Base-by-base conservation (phyloP, 2,329 filamentous ascomycete genomes). In the Paradendryphiella salina region DNA sequence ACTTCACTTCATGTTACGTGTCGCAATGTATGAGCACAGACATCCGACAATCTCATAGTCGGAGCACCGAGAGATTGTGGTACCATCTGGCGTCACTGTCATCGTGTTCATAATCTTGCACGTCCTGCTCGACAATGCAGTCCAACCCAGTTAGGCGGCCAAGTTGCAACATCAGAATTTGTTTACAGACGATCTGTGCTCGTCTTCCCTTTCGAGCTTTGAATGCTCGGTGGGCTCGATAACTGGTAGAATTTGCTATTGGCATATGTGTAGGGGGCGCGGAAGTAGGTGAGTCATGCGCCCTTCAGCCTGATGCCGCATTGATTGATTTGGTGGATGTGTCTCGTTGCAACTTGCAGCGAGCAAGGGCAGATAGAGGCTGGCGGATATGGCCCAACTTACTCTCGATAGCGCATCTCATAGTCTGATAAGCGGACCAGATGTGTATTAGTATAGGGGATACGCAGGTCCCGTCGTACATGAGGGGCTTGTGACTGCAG, bases 261-360 rank as follows among this genome's bases (percentile, higher is more conserved):
- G 47, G 47, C 47, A 50, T 34, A 14, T 49, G 33, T 49, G 26
- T 49, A 49, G 46, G 29, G 40, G 39, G 39, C 26, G 33, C 46
- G 17, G 28, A 35, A 20, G 21, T 44, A 14, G 8, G 28, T 23
- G 28, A 20, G 15, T 26, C 14, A 29, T 35, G 33, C 39, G 18
- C 23, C 46, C 26, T 49, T 49, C 46, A 49, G 47, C 47, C 47
- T 34, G n/a, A 50, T 50, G 47, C 47, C 47, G 15, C 31, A 6
- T 4, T 33, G 21, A 20, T 33, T 1, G 18, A 10, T 31, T 15
- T 33, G 31, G 8, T 15, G n/a, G n/a, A 7, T 33, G 6, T 13
- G 5, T 14, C 14, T 7, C 15, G 15, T 17, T 33, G 31, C 14
- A 15, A 10, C 5, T 14, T 33, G 31, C 31, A 13, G 2, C 14